These are phyloP conservation scores for Ophiocordyceps camponoti-floridani DNA, from an alignment of 2,329 filamentous ascomycete genomes.

Conservation along the genomic window DNA sequence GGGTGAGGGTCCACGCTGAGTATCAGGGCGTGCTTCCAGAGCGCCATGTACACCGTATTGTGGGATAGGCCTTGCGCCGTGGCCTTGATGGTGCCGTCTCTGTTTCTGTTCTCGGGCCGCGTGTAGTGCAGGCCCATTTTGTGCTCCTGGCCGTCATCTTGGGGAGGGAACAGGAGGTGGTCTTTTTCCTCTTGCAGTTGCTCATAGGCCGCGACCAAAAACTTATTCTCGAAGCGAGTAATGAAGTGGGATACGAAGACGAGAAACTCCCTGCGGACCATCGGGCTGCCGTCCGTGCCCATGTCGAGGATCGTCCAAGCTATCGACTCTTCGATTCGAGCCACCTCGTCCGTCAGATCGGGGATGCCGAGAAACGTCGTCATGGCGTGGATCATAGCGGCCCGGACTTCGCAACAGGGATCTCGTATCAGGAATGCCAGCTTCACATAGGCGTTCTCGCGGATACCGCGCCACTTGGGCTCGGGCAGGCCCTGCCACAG, in stretches of 20 bases:
- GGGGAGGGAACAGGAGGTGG: conserved; percentile 37
- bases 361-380: conserved; percentile 89
- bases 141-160: conserved; percentile 36
- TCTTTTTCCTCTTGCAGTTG: conserved; percentile 73
- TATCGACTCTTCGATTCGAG: conserved; percentile 77
- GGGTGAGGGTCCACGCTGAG: conserved; percentile 89
- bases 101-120: conserved; percentile 33
- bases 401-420: conserved; percentile 77
- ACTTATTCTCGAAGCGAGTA: conserved; percentile 77
- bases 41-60: conserved; percentile 80
- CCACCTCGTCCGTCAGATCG: conserved; percentile 79
- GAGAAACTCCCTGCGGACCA: conserved; percentile 83
- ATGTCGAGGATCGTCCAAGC: conserved; percentile 80
- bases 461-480: conserved; percentile 90
- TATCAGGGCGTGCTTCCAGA: conserved; percentile 86
- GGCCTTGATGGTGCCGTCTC: conserved; percentile 39
- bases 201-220: conserved; percentile 81
- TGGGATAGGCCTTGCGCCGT: conserved; percentile 47
- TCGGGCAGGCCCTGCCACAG: conserved; percentile 83
- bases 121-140: conserved; percentile 47
- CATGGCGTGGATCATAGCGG: conserved; percentile 83
- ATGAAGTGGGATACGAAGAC: conserved; percentile 91
- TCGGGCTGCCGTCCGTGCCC: conserved; percentile 82
- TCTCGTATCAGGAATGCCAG: conserved; percentile 70
- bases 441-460: conserved; percentile 67